phyloP scores from a whole-genome alignment of 2,329 filamentous ascomycete genomes.

The Cadophora sp. region DNA sequence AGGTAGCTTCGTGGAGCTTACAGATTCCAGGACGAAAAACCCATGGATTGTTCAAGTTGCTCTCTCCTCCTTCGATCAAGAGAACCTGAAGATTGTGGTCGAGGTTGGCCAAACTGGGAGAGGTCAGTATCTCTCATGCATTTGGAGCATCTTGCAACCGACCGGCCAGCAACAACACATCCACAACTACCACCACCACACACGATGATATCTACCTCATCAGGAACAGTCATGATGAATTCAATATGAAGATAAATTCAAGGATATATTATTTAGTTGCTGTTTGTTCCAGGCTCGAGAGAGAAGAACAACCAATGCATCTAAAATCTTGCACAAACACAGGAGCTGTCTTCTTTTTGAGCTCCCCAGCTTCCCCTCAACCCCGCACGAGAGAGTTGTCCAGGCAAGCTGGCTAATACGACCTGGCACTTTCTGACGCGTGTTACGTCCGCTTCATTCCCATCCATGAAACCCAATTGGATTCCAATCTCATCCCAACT shows the following conservation, averaged over 20 bases:
- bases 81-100: slow-evolving; percentile 53
- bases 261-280: slow-evolving; percentile 5
- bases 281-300: slow-evolving; percentile 11
- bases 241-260: slow-evolving; percentile 1
- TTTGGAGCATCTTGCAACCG: slow-evolving; percentile 5
- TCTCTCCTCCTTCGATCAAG: slow-evolving; percentile 60
- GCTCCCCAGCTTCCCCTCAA: slow-evolving; percentile 7
- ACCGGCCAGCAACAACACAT: slow-evolving; percentile 56
- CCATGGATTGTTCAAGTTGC: slow-evolving; percentile 57
- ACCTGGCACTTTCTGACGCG: slow-evolving; percentile 14
- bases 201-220: slow-evolving; percentile 59
- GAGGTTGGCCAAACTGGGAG: slow-evolving; percentile 55
- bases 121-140: slow-evolving; percentile 15
- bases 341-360: slow-evolving; percentile 17
- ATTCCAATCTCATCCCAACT: slow-evolving; percentile 19
- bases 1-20: slow-evolving; percentile 49
- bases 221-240: slow-evolving; percentile 40
- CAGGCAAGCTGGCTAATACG: slow-evolving; percentile 18
- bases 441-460: slow-evolving; percentile 14
- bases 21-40: slow-evolving; percentile 60
- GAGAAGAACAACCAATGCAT: slow-evolving; percentile 15
- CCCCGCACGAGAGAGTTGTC: slow-evolving; percentile 23
- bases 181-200: slow-evolving; percentile 56
- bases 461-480: slow-evolving; percentile 18
- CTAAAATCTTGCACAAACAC: background rate